Evolutionary conservation across 768 basidiomycete genomes (phyloP).

Genomic region (Kwoniella sp.): DNA sequence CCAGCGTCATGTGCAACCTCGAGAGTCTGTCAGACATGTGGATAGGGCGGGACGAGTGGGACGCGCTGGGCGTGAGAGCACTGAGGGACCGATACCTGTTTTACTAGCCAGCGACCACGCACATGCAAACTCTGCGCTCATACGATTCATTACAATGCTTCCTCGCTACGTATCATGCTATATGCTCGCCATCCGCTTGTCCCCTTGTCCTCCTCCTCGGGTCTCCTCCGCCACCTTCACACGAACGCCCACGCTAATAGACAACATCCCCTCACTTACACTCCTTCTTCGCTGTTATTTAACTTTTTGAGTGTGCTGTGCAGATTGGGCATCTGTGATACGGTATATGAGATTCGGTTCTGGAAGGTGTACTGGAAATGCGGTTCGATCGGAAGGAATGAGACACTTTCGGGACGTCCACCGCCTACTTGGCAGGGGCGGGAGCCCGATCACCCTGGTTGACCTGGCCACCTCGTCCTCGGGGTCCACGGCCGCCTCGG

Average conservation of each 20-base stretch:
- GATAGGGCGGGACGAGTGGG: slow-evolving; percentile 78
- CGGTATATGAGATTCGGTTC: too few relatives aligned
- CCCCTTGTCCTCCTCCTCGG: not conserved
- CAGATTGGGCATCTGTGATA: too few relatives aligned
- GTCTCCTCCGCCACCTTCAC: not conserved
- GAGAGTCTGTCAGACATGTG: slow-evolving; percentile 85
- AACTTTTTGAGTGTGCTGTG: too few relatives aligned
- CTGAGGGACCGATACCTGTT: slow-evolving; percentile 49
- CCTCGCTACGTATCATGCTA: not conserved
- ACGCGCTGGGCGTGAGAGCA: slow-evolving; percentile 50
- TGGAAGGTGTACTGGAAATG: too few relatives aligned
- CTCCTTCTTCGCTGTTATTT: too few relatives aligned
- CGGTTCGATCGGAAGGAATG: too few relatives aligned
- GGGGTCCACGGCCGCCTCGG: slow-evolving; percentile 4
- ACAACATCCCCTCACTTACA: not conserved
- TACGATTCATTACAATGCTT: not conserved
- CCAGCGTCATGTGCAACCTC: slow-evolving; percentile 83
- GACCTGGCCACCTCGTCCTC: slow-evolving; percentile 9
- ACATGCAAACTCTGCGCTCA: too few relatives aligned
- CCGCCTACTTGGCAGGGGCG: not conserved
- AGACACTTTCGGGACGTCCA: too few relatives aligned
- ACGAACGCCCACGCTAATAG: too few relatives aligned
- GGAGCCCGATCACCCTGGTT: slow-evolving; percentile 8
- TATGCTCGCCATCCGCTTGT: not conserved
- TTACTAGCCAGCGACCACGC: too few relatives aligned